These are phyloP conservation scores for Dendrocalamus sinicus DNA, from an alignment of 176 grass and related monocot species.

Conservation along the genomic window DNA sequence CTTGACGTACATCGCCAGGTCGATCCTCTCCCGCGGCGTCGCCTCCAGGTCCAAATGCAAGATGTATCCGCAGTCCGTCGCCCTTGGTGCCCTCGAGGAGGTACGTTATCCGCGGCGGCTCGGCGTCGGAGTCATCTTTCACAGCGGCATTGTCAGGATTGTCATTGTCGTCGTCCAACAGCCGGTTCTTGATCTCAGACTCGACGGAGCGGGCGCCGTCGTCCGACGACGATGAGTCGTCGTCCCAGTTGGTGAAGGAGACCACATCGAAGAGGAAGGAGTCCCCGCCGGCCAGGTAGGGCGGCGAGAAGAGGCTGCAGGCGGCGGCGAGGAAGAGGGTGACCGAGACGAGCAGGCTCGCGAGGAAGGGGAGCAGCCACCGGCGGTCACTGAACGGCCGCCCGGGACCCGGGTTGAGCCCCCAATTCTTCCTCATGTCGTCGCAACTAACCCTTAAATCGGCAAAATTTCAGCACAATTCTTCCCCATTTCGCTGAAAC, in stretches of 20 bases:
- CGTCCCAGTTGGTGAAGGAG: conserved; percentile 61
- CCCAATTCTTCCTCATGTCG: conserved; percentile 77
- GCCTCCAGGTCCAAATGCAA: conserved; percentile 89
- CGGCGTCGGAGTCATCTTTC: conserved; percentile 48
- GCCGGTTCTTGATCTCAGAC: conserved; percentile 23
- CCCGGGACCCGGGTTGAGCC: conserved; percentile 45
- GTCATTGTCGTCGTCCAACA: conserved; percentile 6
- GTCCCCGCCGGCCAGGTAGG: conserved; percentile 28
- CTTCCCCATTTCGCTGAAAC: background rate
- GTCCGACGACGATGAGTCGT: background rate
- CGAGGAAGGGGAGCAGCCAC: conserved; percentile 85
- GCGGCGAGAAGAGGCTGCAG: conserved; percentile 76
- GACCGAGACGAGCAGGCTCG: conserved; percentile 68
- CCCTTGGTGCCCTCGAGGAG: conserved; percentile 93
- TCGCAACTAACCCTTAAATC: background rate
- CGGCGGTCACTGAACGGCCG: conserved; percentile 75
- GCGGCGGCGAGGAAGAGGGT: conserved; percentile 67
- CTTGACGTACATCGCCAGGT: conserved; percentile 74
- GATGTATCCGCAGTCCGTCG: conserved; percentile 85
- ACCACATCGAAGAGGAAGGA: conserved; percentile 62
- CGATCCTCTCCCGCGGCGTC: conserved; percentile 75
- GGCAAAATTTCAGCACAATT: background rate
- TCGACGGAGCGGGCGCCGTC: conserved; percentile 7
- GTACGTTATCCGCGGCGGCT: conserved; percentile 81
- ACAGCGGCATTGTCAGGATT: conserved; percentile 38